A percentile compares a stretch with the other conserved stretches of the same genome.
Conservation (phyloP, 805 yeast species). For the Candida nanaspora region DNA sequence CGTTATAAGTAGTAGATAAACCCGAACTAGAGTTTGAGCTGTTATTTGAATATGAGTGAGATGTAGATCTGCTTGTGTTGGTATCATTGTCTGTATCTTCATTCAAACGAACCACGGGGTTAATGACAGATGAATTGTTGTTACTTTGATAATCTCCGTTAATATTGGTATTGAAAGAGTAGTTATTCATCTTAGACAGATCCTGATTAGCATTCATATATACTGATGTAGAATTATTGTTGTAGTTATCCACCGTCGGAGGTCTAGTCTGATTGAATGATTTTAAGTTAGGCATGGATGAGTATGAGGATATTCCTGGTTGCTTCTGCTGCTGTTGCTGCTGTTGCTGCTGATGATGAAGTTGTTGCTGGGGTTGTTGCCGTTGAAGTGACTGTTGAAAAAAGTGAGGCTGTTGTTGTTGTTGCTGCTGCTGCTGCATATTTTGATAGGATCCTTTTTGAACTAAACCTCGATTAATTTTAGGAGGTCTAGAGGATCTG, state of each 20-base stretch:
- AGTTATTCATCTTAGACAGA: too few relatives aligned
- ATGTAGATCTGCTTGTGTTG: too few relatives aligned
- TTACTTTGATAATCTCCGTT: too few relatives aligned
- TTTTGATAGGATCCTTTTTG: not conserved
- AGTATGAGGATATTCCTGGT: not conserved
- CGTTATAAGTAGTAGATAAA: not conserved
- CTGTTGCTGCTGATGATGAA: constrained; percentile 1
- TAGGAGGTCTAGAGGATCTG: constrained; percentile 28
- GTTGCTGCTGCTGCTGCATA: not conserved
- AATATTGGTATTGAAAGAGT: constrained; percentile 1
- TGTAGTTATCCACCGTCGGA: too few relatives aligned
- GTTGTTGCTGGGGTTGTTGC: not conserved
- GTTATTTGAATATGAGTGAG: not conserved
- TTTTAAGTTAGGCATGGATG: constrained; percentile 6
- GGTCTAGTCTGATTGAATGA: not conserved
- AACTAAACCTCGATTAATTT: constrained; percentile 3
- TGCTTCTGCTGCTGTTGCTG: constrained; percentile 1
- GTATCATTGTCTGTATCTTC: not conserved
- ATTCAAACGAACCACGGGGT: not conserved
- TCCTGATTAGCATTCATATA: too few relatives aligned
- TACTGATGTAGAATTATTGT: too few relatives aligned
- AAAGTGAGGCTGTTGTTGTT: constrained; percentile 4
- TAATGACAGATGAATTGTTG: too few relatives aligned
- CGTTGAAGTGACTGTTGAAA: not conserved
- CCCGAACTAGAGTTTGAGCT: not conserved